Base-by-base conservation (phyloP, 495 filamentous ascomycete genomes). In the Tuber umbilicatum region DNA sequence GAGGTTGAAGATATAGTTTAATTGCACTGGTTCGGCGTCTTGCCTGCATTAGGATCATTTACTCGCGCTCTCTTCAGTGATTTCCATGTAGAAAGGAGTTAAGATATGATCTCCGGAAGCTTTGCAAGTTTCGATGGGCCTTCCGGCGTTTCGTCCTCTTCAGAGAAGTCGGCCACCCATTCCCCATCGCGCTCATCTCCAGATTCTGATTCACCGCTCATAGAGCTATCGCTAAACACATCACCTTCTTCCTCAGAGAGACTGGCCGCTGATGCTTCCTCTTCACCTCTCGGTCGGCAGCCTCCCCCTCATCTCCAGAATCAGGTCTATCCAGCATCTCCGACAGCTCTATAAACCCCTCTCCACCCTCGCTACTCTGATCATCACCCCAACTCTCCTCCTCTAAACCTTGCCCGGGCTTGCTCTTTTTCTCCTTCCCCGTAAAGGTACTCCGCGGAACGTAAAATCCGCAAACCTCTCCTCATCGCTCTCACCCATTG, bases 401-500 rank as follows among this genome's bases (percentile, higher is more conserved):
- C 74, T 83, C 82, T 41, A 79, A 78, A 9, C 79, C 75, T 45
- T 67, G 68, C 35, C 39, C 67, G 10, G n/a, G 27, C 73, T 77
- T 79, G 73, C 81, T 84, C 72, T 82, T 82, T 21, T 74, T 74
- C 75, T 83, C 84, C 74, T 87, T 88, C 76, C 85, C 90, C 64
- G 84, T 87, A 73, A 84, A 89, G 10, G 68, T 73, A 77, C 88
- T 91, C 64, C 90, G 3, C 89, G 85, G 80, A 97, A 97, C 4
- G 87, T 85, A 83, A 88, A 94, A 10, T 88, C 90, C 60, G 91
- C 90, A 79, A 95, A 95, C 76, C 86, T 85, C 80, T 96, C 93
- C 83, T 94, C 89, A 79, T 97, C 93, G 77, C 92, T 94, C 74
- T 90, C 90, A 14, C 94, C 94, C 86, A 97, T 91, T 43, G 94